Evolutionary conservation across 345 rosid species (phyloP).

Genomic region (Arabidopsis arenosa): DNA sequence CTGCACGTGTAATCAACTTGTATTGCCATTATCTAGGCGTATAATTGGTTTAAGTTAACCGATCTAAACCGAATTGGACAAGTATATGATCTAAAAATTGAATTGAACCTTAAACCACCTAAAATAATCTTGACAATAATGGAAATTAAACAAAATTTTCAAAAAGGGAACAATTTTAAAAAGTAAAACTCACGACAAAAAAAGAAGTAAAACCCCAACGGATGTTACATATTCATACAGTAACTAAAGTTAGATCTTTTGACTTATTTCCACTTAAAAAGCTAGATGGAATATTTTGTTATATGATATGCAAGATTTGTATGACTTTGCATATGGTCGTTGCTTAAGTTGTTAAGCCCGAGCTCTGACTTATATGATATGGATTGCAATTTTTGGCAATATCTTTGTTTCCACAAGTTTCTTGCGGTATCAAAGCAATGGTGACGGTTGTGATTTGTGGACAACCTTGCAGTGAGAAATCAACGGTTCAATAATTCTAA

Average conservation of each 20-base stretch:
- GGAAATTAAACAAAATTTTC: background rate
- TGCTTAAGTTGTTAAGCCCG: background rate
- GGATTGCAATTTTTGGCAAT: background rate
- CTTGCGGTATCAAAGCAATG: slow-evolving; percentile 39
- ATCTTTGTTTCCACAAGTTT: background rate
- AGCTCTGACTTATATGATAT: background rate
- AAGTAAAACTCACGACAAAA: no score
- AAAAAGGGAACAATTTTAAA: no score
- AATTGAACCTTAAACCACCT: background rate
- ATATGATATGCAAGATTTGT: background rate
- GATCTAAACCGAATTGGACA: background rate
- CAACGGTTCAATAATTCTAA: slow-evolving; percentile 54
- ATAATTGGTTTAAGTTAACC: slow-evolving; percentile 2
- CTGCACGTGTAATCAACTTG: slow-evolving; percentile 30
- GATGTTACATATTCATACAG: background rate
- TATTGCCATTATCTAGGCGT: background rate
- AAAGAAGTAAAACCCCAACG: background rate
- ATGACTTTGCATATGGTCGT: background rate
- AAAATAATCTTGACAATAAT: background rate
- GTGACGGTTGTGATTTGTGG: slow-evolving; percentile 77
- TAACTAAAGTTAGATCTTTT: background rate
- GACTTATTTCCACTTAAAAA: background rate
- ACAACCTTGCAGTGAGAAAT: slow-evolving; percentile 42
- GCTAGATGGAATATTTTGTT: background rate
- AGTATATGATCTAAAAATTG: background rate